A percentile compares a stretch with the other conserved stretches of the same genome.
Evolutionary conservation across 495 filamentous ascomycete species (phyloP).

Genomic region (Eremomyces bilateralis): DNA sequence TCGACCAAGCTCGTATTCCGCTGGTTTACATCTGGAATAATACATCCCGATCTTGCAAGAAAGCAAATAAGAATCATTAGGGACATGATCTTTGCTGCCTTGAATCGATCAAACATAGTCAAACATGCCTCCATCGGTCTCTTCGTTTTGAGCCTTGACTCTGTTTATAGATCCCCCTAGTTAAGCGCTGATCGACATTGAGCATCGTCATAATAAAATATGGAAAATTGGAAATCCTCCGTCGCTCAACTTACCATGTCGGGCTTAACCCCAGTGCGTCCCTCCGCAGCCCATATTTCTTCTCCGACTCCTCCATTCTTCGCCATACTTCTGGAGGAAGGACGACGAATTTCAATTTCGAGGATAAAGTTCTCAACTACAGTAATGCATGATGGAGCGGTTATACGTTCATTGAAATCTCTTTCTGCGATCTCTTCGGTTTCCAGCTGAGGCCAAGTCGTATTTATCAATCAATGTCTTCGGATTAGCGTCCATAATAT

Average conservation of each 20-base stretch:
- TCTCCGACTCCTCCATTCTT: slow-evolving; percentile 18
- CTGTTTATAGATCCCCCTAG: slow-evolving; percentile 13
- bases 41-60: too few species aligned
- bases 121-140: slow-evolving; percentile 17
- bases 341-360: slow-evolving; percentile 18
- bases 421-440: slow-evolving; percentile 9
- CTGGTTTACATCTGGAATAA: too few species aligned
- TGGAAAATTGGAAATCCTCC: slow-evolving; percentile 9
- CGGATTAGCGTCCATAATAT: slow-evolving; percentile 14
- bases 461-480: neutral
- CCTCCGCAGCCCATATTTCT: slow-evolving; percentile 17
- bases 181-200: slow-evolving; percentile 21
- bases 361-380: slow-evolving; percentile 21
- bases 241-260: slow-evolving; percentile 12
- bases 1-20: too few species aligned
- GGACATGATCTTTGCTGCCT: slow-evolving; percentile 18
- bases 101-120: slow-evolving; percentile 20
- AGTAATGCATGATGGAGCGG: slow-evolving; percentile 23
- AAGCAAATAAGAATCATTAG: slow-evolving; percentile 6
- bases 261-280: slow-evolving; percentile 18
- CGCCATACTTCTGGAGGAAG: slow-evolving; percentile 18
- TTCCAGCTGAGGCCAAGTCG: slow-evolving; percentile 4
- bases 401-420: slow-evolving; percentile 18
- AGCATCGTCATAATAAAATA: slow-evolving; percentile 23
- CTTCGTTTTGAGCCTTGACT: slow-evolving; percentile 15